A percentile compares a stretch with the other conserved stretches of the same genome.
Evolutionary conservation across 208 protist species (phyloP).

Genomic region (Trypanosoma lewisi): DNA sequence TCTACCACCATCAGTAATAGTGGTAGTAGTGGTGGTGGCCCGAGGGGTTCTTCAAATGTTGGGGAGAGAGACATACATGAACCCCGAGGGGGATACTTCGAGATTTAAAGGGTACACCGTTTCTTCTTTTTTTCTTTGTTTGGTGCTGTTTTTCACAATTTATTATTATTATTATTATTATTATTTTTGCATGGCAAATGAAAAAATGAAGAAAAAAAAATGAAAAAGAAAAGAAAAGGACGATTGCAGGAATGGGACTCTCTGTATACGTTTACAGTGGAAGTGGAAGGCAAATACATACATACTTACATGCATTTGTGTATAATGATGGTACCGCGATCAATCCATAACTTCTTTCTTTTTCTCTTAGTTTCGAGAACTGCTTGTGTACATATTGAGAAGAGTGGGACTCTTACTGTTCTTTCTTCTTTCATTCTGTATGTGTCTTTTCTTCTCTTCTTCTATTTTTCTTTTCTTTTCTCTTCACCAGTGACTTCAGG

Average conservation of each 20-base stretch:
- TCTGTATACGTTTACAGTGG: too few relatives aligned
- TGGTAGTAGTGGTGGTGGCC: background rate
- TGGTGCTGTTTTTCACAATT: too few relatives aligned
- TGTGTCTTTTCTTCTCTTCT: background rate
- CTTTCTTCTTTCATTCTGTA: conserved; percentile 1
- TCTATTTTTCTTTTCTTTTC: conserved; percentile 7
- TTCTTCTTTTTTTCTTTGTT: background rate
- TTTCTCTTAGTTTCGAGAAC: background rate
- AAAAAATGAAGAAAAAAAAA: conserved; percentile 9
- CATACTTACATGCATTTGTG: background rate
- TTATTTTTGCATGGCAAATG: background rate
- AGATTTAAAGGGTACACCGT: conserved; percentile 7
- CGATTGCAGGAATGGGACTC: background rate
- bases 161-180: too few relatives aligned
- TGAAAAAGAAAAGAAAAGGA: background rate
- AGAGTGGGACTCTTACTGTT: background rate
- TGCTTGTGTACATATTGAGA: background rate
- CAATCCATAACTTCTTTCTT: background rate
- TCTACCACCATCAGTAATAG: background rate
- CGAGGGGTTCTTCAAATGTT: too few relatives aligned
- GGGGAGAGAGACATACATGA: background rate
- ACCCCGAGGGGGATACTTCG: conserved; percentile 4
- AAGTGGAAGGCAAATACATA: too few relatives aligned
- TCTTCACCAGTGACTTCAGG: too few relatives aligned
- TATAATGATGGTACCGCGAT: too few relatives aligned